phyloP scores from a whole-genome alignment of 306 rosid genomes.

The Adenanthera pavonina region DNA sequence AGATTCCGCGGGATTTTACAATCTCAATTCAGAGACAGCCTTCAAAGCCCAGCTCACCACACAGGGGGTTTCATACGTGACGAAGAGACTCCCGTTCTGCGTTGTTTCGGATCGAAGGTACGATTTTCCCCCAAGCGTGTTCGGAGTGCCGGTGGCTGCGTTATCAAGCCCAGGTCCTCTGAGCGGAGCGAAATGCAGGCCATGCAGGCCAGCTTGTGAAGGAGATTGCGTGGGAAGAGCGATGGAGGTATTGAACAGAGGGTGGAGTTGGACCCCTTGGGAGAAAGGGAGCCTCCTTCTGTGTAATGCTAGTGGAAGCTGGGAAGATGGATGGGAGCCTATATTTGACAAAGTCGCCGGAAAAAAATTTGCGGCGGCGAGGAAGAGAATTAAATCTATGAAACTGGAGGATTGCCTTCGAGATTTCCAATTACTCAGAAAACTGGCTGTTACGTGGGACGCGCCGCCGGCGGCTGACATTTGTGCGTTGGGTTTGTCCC shows the following conservation, averaged over 20 bases:
- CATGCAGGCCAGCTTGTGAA: slow-evolving; percentile 64
- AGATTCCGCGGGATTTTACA: slow-evolving; percentile 54
- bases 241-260: slow-evolving; percentile 49
- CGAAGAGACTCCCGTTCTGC: slow-evolving; percentile 72
- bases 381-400: slow-evolving; percentile 49
- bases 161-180: slow-evolving; percentile 75
- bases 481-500: slow-evolving; percentile 50
- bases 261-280: slow-evolving; percentile 92
- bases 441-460: slow-evolving; percentile 53
- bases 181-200: slow-evolving; percentile 85
- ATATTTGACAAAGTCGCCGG: slow-evolving; percentile 62
- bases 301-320: slow-evolving; percentile 62
- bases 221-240: slow-evolving; percentile 60
- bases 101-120: slow-evolving; percentile 77
- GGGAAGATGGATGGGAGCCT: slow-evolving; percentile 77
- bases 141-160: slow-evolving; percentile 91
- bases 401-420: slow-evolving; percentile 43
- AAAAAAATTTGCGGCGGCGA: slow-evolving; percentile 31
- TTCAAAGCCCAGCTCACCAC: slow-evolving; percentile 78
- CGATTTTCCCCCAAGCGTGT: slow-evolving; percentile 61
- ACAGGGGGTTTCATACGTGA: slow-evolving; percentile 40
- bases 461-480: slow-evolving; percentile 56
- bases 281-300: slow-evolving; percentile 58
- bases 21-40: slow-evolving; percentile 81
- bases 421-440: slow-evolving; percentile 53